Percentiles rank a stretch among this genome's conserved stretches.
Evolutionary conservation across 805 yeast genomes (phyloP).

Genomic region (Saturnispora silvae): DNA sequence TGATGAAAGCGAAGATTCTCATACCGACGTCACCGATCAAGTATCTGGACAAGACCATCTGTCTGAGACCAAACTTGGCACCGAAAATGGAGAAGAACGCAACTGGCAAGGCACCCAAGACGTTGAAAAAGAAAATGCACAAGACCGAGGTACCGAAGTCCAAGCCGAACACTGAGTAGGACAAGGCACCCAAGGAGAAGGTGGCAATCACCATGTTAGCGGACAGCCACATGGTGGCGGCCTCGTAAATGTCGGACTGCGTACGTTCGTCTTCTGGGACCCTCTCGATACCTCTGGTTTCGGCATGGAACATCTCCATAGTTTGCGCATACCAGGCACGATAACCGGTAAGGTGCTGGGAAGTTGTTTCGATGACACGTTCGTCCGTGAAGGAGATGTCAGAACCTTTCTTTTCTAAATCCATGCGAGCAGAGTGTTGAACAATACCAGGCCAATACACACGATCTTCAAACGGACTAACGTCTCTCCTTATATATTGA

Average conservation of each 20-base stretch:
- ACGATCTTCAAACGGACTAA: too few relatives aligned
- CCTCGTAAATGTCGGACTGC: constrained; percentile 52
- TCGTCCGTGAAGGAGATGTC: constrained; percentile 13
- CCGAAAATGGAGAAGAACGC: constrained; percentile 81
- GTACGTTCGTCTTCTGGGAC: constrained; percentile 71
- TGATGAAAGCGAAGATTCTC: constrained; percentile 67
- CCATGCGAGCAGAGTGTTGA: neutral
- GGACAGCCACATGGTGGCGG: constrained; percentile 85
- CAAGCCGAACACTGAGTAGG: constrained; percentile 49
- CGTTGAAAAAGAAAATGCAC: constrained; percentile 58
- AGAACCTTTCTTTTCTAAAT: constrained; percentile 19
- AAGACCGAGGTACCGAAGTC: constrained; percentile 65
- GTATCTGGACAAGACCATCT: constrained; percentile 71
- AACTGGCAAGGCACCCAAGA: constrained; percentile 67
- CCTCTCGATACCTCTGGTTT: constrained; percentile 70
- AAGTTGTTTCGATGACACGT: constrained; percentile 16
- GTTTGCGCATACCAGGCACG: constrained; percentile 16
- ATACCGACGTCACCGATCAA: constrained; percentile 67
- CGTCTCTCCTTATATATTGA: too few relatives aligned
- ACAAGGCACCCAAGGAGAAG: constrained; percentile 65
- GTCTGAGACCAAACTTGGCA: constrained; percentile 76
- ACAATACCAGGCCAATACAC: too few relatives aligned
- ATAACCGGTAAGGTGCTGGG: constrained; percentile 11
- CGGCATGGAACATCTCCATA: constrained; percentile 31
- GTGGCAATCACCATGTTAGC: constrained; percentile 85